Evolutionary conservation across 768 basidiomycete genomes (phyloP).

Genomic region (Hortiboletus flavorubellus): DNA sequence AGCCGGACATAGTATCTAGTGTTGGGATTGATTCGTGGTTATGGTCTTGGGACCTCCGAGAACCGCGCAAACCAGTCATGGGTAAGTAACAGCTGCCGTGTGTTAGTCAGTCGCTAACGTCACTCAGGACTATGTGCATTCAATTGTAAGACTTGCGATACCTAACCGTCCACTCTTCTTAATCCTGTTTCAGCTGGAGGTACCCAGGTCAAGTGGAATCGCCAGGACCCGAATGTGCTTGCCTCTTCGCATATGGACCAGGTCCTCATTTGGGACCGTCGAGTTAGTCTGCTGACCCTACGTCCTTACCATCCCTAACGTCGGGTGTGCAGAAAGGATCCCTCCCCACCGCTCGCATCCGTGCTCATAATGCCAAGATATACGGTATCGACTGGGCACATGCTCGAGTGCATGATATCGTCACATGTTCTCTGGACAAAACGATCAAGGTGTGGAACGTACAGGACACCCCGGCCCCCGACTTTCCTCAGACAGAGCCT

Average conservation of each 20-base stretch:
- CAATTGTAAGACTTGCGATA: constrained; percentile 38
- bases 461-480: constrained; percentile 19
- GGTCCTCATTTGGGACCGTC: constrained; percentile 91
- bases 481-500: constrained; percentile 11
- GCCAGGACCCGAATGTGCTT: constrained; percentile 78
- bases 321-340: constrained; percentile 70
- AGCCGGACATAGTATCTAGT: constrained; percentile 83
- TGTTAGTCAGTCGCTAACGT: not conserved
- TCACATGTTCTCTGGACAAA: constrained; percentile 94
- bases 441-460: constrained; percentile 83
- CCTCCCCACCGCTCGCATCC: constrained; percentile 68
- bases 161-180: not conserved
- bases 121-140: constrained; percentile 53
- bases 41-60: constrained; percentile 90
- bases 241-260: constrained; percentile 88
- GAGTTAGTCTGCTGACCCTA: constrained; percentile 47
- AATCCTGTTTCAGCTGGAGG: constrained; percentile 57
- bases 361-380: constrained; percentile 86
- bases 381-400: constrained; percentile 99
- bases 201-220: constrained; percentile 98
- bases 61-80: constrained; percentile 65
- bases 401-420: constrained; percentile 65
- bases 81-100: constrained; percentile 33
- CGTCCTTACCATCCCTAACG: constrained; percentile 3
- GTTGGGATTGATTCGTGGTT: constrained; percentile 93